Conservation (phyloP, 1,284 basidiomycete species). For the Trametes hirsuta region DNA sequence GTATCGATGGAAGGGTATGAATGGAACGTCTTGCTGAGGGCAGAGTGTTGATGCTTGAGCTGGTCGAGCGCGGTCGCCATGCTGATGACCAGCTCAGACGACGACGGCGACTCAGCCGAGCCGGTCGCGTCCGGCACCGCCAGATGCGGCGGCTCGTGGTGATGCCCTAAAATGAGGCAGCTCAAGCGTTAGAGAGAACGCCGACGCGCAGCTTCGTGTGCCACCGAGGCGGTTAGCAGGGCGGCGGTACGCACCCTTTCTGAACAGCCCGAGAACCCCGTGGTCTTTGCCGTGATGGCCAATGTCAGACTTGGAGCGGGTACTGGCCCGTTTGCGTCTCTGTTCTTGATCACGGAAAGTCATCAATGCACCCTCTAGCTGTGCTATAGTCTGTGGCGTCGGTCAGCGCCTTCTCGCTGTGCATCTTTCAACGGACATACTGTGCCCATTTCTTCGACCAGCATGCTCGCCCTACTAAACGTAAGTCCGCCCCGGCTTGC, state of each 20-base stretch:
- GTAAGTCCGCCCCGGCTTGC: constrained; percentile 28
- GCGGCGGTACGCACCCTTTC: constrained; percentile 32
- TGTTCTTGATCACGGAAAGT: constrained; percentile 30
- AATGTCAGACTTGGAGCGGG: constrained; percentile 26
- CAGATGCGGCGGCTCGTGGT: constrained; percentile 22
- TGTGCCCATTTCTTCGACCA: constrained; percentile 64
- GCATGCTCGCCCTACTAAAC: constrained; percentile 48
- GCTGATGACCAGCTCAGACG: constrained; percentile 39
- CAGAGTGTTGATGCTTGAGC: constrained; percentile 63
- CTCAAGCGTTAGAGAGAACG: not conserved
- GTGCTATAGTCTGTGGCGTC: constrained; percentile 32
- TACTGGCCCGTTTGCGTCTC: constrained; percentile 23
- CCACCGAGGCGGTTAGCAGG: not conserved
- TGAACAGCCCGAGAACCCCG: constrained; percentile 34
- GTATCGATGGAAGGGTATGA: constrained; percentile 42
- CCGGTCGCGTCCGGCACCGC: constrained; percentile 8
- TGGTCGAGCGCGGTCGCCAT: constrained; percentile 49
- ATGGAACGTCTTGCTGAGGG: constrained; percentile 51
- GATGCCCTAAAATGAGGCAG: constrained; percentile 18
- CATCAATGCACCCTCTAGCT: constrained; percentile 30
- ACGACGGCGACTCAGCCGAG: constrained; percentile 11
- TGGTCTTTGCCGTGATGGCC: constrained; percentile 30
- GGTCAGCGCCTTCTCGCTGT: not conserved
- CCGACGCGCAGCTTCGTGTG: not conserved
- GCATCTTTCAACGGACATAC: constrained; percentile 40